Conservation (phyloP, 345 rosid genomes). For the Physaria fendleri region DNA sequence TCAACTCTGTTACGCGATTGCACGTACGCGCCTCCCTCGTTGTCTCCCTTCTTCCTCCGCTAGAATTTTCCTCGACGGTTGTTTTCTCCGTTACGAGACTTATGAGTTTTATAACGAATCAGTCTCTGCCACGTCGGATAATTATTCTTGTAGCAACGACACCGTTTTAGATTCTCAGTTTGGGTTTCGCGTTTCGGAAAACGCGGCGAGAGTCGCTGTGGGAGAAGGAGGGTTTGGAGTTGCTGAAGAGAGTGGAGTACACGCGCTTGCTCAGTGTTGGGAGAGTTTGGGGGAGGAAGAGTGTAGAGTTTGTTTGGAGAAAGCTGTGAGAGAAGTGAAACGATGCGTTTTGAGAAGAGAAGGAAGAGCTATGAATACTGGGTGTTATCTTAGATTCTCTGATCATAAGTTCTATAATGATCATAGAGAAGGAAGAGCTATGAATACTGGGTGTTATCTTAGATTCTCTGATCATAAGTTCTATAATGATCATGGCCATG, state of each 20-base stretch:
- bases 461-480: constrained; percentile 35
- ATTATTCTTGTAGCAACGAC: constrained; percentile 11
- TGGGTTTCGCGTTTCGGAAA: constrained; percentile 3
- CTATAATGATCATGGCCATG: constrained; percentile 22
- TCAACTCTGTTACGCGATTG: constrained; percentile 28
- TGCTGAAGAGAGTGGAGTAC: constrained; percentile 17
- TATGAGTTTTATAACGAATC: constrained; percentile 35
- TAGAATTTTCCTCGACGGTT: constrained; percentile 46
- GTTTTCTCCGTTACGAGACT: constrained; percentile 42
- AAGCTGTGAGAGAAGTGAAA: constrained; percentile 25
- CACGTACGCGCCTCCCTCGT: constrained; percentile 26
- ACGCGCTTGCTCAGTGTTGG: constrained; percentile 47
- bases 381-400: constrained; percentile 45
- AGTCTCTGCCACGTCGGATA: constrained; percentile 16
- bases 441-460: constrained; percentile 41
- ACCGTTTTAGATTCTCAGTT: constrained; percentile 16
- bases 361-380: constrained; percentile 36
- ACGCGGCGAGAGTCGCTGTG: constrained; percentile 1
- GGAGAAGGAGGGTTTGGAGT: constrained; percentile 27
- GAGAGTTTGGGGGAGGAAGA: constrained; percentile 27
- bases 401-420: constrained; percentile 28
- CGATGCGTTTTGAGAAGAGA: constrained; percentile 40
- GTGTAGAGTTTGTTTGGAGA: constrained; percentile 34
- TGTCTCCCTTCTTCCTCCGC: constrained; percentile 45
- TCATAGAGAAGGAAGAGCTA: constrained; percentile 38